Percentiles rank a stretch among this genome's conserved stretches.
These are phyloP conservation scores for Scheffersomyces titani DNA, from an alignment of 1,139 yeast genomes.

Conservation along the genomic window DNA sequence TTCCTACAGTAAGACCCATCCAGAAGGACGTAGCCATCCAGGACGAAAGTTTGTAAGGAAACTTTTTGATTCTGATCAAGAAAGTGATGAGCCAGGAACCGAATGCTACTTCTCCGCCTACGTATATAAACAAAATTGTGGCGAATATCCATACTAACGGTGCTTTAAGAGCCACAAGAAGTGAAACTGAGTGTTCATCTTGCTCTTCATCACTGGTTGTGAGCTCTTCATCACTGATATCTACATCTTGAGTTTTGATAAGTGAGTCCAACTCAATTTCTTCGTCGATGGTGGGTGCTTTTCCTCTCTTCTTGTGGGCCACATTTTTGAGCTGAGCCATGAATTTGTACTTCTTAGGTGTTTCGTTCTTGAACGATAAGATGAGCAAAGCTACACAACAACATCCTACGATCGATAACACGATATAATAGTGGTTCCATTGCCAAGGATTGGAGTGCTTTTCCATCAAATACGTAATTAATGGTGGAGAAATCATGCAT, in stretches of 20 bases:
- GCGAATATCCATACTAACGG: constrained; percentile 52
- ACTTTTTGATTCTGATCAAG: constrained; percentile 48
- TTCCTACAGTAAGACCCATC: constrained; percentile 65
- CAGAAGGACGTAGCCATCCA: constrained; percentile 65
- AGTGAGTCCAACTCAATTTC: constrained; percentile 11
- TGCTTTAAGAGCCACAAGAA: constrained; percentile 39
- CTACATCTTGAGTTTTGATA: background rate
- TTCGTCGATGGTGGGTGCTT: constrained; percentile 2
- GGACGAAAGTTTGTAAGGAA: constrained; percentile 50
- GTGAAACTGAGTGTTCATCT: constrained; percentile 10
- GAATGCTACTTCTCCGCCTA: constrained; percentile 70
- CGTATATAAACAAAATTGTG: constrained; percentile 53
- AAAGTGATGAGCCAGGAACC: constrained; percentile 71
- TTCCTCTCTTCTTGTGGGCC: constrained; percentile 2
- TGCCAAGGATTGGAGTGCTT: constrained; percentile 36
- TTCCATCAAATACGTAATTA: constrained; percentile 48
- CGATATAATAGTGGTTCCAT: constrained; percentile 51
- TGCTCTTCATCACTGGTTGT: background rate
- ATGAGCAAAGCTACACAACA: constrained; percentile 20
- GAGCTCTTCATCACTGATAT: background rate
- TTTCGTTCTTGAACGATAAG: constrained; percentile 50
- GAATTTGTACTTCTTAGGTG: constrained; percentile 55
- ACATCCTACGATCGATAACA: constrained; percentile 30
- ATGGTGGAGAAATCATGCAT: constrained; percentile 63
- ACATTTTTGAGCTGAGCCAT: constrained; percentile 15